Evolutionary conservation across 345 rosid genomes (phyloP).

Genomic region (Mallotus nudiflorus): DNA sequence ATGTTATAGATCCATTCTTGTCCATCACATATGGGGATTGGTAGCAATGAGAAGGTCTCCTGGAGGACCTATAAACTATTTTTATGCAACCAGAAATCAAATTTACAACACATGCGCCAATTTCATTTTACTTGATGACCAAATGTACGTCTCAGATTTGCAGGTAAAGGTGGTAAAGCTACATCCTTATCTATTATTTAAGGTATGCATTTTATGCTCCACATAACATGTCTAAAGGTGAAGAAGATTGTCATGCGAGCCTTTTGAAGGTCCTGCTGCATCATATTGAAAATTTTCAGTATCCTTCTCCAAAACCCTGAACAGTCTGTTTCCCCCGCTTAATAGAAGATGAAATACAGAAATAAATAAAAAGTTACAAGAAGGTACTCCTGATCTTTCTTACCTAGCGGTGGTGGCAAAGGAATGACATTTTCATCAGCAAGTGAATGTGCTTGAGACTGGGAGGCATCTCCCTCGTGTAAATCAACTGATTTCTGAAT

Average conservation of each 20-base stretch:
- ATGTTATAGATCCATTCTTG: neutral
- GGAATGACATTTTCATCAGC: constrained; percentile 42
- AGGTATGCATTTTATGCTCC: neutral
- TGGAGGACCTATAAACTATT: neutral
- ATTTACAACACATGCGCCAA: no score
- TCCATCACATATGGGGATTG: neutral
- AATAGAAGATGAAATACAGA: neutral
- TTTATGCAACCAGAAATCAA: no score
- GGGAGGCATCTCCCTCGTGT: constrained; percentile 16
- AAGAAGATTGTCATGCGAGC: neutral
- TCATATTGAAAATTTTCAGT: no score
- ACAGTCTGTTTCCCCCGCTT: neutral
- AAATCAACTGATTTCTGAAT: constrained; percentile 17
- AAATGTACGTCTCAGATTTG: neutral
- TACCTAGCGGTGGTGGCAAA: constrained; percentile 65
- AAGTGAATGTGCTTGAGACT: constrained; percentile 14
- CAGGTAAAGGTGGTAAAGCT: neutral
- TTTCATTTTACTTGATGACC: neutral
- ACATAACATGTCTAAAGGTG: neutral
- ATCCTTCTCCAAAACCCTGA: neutral
- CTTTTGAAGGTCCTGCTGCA: neutral
- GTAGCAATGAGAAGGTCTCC: neutral
- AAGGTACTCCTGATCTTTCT: constrained; percentile 22
- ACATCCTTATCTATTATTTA: neutral
- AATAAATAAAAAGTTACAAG: neutral